Conservation (phyloP, 371 early-diverging fungal species). For the Rhizopus arrhizus region DNA sequence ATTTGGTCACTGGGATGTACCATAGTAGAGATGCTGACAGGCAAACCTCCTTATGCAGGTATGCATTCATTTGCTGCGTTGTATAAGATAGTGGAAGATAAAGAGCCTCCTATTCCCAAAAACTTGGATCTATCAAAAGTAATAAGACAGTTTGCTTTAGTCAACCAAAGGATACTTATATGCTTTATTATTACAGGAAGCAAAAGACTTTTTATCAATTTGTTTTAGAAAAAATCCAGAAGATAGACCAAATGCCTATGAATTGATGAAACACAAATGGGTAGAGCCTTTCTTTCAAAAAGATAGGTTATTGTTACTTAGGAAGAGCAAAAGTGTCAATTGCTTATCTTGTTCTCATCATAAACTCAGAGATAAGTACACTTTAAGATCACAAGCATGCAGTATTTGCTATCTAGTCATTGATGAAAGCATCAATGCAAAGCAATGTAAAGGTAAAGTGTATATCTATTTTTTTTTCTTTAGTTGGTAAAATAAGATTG, state of each 20-base stretch:
- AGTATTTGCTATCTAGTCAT: background rate
- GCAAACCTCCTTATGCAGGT: slow-evolving; percentile 86
- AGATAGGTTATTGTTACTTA: background rate
- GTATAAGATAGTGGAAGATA: slow-evolving; percentile 89
- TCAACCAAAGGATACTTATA: too few species aligned
- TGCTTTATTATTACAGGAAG: slow-evolving; percentile 39
- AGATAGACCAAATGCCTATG: slow-evolving; percentile 68
- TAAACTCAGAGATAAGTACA: background rate
- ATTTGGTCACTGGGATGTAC: slow-evolving; percentile 94
- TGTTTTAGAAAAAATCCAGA: slow-evolving; percentile 85
- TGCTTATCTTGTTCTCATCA: background rate
- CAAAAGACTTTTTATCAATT: slow-evolving; percentile 69
- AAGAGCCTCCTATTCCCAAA: slow-evolving; percentile 79
- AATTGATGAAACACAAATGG: slow-evolving; percentile 70
- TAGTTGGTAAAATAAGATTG: too few species aligned
- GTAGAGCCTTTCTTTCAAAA: slow-evolving; percentile 12
- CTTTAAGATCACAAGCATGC: background rate
- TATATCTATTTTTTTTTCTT: slow-evolving; percentile 8
- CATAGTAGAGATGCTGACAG: slow-evolving; percentile 85
- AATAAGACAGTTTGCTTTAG: slow-evolving; percentile 2
- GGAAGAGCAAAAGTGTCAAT: slow-evolving; percentile 15
- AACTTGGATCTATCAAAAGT: slow-evolving; percentile 61
- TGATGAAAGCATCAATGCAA: background rate
- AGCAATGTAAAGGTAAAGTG: background rate
- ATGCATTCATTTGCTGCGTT: slow-evolving; percentile 82